These are phyloP conservation scores for Colletotrichum neosansevieriae DNA, from an alignment of 2,329 filamentous ascomycete genomes.

Conservation along the genomic window DNA sequence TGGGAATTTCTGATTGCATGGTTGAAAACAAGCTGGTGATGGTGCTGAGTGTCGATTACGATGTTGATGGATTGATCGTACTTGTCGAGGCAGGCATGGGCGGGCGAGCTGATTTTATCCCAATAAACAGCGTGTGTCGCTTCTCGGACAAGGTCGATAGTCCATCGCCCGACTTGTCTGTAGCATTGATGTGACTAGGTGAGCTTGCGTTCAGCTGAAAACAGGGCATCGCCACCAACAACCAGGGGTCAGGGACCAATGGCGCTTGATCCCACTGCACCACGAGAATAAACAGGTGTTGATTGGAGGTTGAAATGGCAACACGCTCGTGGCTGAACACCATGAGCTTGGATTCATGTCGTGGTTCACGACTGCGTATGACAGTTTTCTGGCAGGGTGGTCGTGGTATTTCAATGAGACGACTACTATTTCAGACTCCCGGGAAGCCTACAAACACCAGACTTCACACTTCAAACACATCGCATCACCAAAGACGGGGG, in stretches of 20 bases:
- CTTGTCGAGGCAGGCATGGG: too few species aligned
- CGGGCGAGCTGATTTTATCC: background rate
- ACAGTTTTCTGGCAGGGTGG: too few species aligned
- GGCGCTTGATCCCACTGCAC: background rate
- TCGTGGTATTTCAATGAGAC: too few species aligned
- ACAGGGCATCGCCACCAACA: constrained; percentile 32
- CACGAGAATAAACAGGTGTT: constrained; percentile 1
- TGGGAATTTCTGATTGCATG: background rate
- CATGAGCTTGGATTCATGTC: too few species aligned
- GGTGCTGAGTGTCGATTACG: too few species aligned
- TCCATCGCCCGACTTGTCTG: background rate
- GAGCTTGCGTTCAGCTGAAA: constrained; percentile 29
- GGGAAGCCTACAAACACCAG: too few species aligned
- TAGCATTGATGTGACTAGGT: background rate
- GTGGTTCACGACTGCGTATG: too few species aligned
- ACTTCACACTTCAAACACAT: too few species aligned
- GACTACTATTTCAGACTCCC: too few species aligned
- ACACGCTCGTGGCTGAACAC: background rate
- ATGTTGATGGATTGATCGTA: too few species aligned
- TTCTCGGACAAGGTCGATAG: too few species aligned
- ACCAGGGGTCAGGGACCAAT: constrained; percentile 20
- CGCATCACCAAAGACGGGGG: too few species aligned
- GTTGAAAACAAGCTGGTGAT: background rate
- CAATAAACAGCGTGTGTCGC: background rate
- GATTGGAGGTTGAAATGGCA: background rate